A percentile compares a stretch with the other conserved stretches of the same genome.
These are phyloP conservation scores for Glycine soja DNA, from an alignment of 306 rosid species.

Conservation along the genomic window DNA sequence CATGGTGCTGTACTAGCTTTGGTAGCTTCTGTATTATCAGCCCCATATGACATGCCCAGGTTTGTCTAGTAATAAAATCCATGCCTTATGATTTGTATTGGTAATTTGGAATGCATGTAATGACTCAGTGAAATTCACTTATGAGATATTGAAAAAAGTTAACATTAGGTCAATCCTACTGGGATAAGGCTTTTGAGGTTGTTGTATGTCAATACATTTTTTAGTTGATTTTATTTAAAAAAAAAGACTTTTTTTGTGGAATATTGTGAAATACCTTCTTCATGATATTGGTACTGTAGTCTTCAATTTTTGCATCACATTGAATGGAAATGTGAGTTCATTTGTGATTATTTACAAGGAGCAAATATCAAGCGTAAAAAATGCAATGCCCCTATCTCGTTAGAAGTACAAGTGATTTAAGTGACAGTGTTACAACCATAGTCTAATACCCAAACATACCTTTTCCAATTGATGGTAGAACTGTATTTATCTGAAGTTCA, in stretches of 20 bases:
- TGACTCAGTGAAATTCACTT: slow-evolving; percentile 5
- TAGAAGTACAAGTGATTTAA: slow-evolving; percentile 1
- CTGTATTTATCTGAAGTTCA: slow-evolving; percentile 31
- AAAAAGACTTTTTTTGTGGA: neutral
- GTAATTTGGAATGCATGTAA: slow-evolving; percentile 17
- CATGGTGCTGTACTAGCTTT: slow-evolving; percentile 97
- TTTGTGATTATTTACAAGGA: slow-evolving; percentile 19
- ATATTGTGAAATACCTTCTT: slow-evolving; percentile 18
- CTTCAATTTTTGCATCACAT: slow-evolving; percentile 42
- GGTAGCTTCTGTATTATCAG: slow-evolving; percentile 89
- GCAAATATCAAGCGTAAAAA: slow-evolving; percentile 1
- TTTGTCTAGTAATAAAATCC: slow-evolving; percentile 52
- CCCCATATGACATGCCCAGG: slow-evolving; percentile 99
- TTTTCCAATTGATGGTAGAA: slow-evolving; percentile 22
- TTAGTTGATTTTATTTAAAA: neutral
- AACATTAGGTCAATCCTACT: neutral
- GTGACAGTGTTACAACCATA: slow-evolving; percentile 19
- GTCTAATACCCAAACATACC: neutral
- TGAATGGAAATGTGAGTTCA: slow-evolving; percentile 8
- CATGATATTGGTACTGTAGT: neutral
- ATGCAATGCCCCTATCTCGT: neutral
- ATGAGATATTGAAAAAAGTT: neutral
- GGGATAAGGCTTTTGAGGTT: neutral
- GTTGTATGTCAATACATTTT: too few species aligned
- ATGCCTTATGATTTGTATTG: slow-evolving; percentile 15